Conservation (phyloP, 129 eudicot species). For the Centaurea solstitialis region DNA sequence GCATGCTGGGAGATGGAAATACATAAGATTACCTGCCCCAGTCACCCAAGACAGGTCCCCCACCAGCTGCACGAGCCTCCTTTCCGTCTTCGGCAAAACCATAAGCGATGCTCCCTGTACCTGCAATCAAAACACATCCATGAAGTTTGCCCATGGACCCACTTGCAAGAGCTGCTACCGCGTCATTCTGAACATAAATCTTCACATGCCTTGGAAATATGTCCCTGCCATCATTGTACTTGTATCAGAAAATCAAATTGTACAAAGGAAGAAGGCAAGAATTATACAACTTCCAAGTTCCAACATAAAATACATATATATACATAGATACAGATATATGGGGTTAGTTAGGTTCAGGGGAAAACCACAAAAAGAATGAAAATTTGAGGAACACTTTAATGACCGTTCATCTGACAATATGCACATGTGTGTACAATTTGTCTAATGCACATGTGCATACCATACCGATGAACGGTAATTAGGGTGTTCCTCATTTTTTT, state of each 20-base stretch:
- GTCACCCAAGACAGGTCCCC: slow-evolving; percentile 92
- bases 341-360: no score
- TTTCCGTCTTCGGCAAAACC: slow-evolving; percentile 81
- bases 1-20: background rate
- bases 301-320: no score
- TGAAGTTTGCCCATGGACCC: slow-evolving; percentile 96
- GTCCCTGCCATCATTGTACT: slow-evolving; percentile 41
- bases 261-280: background rate
- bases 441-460: no score
- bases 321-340: no score
- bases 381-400: no score
- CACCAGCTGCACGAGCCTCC: slow-evolving; percentile 95
- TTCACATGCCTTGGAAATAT: slow-evolving; percentile 62
- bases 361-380: no score
- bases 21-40: slow-evolving; percentile 75
- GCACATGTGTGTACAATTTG: no score
- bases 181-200: slow-evolving; percentile 79
- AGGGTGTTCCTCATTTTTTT: no score
- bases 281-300: background rate
- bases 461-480: no score
- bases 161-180: slow-evolving; percentile 90
- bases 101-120: slow-evolving; percentile 91
- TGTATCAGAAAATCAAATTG: background rate
- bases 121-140: slow-evolving; percentile 91
- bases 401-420: no score